Conservation (phyloP, 1,139 yeast genomes). For the Yamadazyma membranifaciens region DNA sequence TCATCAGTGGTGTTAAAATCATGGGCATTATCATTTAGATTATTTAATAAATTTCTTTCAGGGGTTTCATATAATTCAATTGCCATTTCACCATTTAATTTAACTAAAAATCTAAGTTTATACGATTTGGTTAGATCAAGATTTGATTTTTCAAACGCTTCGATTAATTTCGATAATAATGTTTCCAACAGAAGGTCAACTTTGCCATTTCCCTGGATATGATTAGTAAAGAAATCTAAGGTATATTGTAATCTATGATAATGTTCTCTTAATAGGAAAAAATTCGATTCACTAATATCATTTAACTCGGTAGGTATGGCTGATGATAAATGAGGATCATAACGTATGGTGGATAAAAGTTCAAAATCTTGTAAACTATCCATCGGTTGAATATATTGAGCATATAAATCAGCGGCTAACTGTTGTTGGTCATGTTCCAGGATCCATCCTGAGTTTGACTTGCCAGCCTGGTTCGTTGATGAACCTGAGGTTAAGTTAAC, state of each 20-base stretch:
- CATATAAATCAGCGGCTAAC: constrained; percentile 8
- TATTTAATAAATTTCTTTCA: constrained; percentile 44
- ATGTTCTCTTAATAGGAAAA: constrained; percentile 67
- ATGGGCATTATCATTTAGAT: constrained; percentile 19
- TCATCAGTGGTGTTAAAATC: constrained; percentile 4
- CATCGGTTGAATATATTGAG: constrained; percentile 6
- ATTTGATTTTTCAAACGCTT: constrained; percentile 31
- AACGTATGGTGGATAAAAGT: constrained; percentile 66
- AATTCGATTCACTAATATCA: constrained; percentile 34
- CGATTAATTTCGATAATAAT: constrained; percentile 45
- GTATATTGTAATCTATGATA: constrained; percentile 56
- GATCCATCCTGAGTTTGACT: constrained; percentile 1
- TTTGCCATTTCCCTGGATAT: constrained; percentile 12
- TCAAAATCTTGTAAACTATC: constrained; percentile 37
- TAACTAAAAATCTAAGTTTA: constrained; percentile 58
- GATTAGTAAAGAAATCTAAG: constrained; percentile 45
- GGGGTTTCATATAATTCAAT: constrained; percentile 48
- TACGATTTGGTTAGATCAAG: constrained; percentile 39
- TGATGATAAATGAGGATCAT: constrained; percentile 55
- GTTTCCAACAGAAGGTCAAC: constrained; percentile 41
- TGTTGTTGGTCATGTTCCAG: constrained; percentile 5
- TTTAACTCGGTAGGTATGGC: constrained; percentile 23
- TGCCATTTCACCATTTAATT: constrained; percentile 46
- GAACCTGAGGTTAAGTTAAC: not conserved
- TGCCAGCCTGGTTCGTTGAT: not conserved